Percentiles rank a stretch among this genome's conserved stretches.
Evolutionary conservation across 2,329 filamentous ascomycete genomes (phyloP).

Genomic region (Alternaria arbusti): DNA sequence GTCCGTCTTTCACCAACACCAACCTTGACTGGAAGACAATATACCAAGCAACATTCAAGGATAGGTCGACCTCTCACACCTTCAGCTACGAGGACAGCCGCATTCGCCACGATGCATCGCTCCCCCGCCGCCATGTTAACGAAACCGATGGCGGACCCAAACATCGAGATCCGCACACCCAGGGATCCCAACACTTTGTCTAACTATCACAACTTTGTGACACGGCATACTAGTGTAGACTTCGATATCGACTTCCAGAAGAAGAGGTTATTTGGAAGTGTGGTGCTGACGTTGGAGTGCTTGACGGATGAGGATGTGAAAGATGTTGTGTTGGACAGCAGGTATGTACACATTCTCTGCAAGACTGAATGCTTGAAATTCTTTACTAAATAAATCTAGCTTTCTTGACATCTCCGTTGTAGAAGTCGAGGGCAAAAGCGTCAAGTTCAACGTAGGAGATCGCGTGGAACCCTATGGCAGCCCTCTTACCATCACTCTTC

Average conservation of each 20-base stretch:
- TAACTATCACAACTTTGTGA: slow-evolving; percentile 89
- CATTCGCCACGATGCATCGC: slow-evolving; percentile 29
- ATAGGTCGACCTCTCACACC: neutral
- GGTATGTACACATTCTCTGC: slow-evolving; percentile 34
- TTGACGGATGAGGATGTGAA: slow-evolving; percentile 74
- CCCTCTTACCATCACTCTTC: slow-evolving; percentile 68
- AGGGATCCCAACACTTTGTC: slow-evolving; percentile 89
- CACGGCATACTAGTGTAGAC: slow-evolving; percentile 80
- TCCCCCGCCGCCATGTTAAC: slow-evolving; percentile 41
- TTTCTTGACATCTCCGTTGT: slow-evolving; percentile 76
- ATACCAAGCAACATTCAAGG: neutral
- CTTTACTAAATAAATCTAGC: slow-evolving; percentile 45
- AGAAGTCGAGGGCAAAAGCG: slow-evolving; percentile 68
- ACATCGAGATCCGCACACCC: slow-evolving; percentile 51
- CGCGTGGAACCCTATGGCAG: slow-evolving; percentile 76
- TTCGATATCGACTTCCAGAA: slow-evolving; percentile 84
- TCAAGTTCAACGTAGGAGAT: slow-evolving; percentile 73
- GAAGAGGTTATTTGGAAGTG: slow-evolving; percentile 77
- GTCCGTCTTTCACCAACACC: neutral
- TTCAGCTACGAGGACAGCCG: neutral
- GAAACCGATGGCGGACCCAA: slow-evolving; percentile 47
- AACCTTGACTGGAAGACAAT: neutral
- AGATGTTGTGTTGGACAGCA: slow-evolving; percentile 88
- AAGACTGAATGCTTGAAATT: neutral
- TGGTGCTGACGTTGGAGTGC: slow-evolving; percentile 77